Evolutionary conservation across 1,139 yeast species (phyloP).

Genomic region (Hyphopichia fennica): DNA sequence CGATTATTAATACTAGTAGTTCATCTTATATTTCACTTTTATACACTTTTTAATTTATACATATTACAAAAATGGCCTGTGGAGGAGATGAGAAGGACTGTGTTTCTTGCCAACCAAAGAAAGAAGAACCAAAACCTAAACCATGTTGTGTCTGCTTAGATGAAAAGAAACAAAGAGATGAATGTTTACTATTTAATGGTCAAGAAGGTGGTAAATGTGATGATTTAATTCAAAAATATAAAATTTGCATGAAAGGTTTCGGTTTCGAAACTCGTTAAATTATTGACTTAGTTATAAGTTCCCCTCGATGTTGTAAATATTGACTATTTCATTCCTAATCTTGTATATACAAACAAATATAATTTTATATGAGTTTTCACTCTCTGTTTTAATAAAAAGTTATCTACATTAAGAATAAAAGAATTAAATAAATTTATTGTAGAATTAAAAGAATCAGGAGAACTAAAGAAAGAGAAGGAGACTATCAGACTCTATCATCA

Average conservation of each 20-base stretch:
- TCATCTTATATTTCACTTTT: not conserved
- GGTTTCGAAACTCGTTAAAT: slow-evolving; percentile 59
- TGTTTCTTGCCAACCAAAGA: slow-evolving; percentile 5
- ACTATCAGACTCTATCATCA: slow-evolving; percentile 1
- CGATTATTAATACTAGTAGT: not conserved
- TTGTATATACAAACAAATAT: not conserved
- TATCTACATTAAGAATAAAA: no score
- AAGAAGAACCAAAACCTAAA: slow-evolving; percentile 58
- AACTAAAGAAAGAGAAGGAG: not conserved
- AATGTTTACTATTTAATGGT: slow-evolving; percentile 80
- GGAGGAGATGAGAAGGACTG: slow-evolving; percentile 8
- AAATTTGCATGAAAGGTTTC: slow-evolving; percentile 85
- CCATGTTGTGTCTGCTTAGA: slow-evolving; percentile 96
- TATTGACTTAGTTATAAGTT: no score
- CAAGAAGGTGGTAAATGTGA: slow-evolving; percentile 84
- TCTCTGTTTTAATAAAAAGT: not conserved
- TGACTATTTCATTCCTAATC: not conserved
- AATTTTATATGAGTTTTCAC: not conserved
- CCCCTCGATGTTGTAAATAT: not conserved
- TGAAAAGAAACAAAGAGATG: slow-evolving; percentile 82
- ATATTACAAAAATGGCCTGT: slow-evolving; percentile 5
- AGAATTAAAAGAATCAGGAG: not conserved
- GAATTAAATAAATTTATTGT: not conserved
- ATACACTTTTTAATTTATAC: no score
- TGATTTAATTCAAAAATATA: slow-evolving; percentile 67